Conservation (phyloP, 2,329 filamentous ascomycete genomes). For the Diaporthe helianthi region DNA sequence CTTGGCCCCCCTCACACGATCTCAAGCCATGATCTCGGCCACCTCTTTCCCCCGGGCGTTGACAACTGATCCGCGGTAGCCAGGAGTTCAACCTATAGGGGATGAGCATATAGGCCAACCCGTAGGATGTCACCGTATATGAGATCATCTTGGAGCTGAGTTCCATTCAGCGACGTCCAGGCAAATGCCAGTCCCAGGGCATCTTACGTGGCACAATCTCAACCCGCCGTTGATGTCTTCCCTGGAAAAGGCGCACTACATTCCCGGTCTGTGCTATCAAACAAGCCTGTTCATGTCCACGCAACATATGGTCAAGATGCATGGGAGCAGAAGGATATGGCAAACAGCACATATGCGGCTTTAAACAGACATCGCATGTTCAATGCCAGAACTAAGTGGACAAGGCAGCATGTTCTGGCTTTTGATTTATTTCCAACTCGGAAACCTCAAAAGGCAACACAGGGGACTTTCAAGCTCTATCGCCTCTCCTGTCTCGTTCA, state of each 20-base stretch:
- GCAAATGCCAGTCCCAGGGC: background rate
- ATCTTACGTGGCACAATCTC: background rate
- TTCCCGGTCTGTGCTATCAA: constrained; percentile 29
- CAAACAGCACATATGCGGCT: background rate
- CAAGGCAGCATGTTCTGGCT: background rate
- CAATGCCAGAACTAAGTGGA: background rate
- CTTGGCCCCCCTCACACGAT: background rate
- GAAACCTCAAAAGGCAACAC: background rate
- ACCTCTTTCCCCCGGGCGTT: background rate
- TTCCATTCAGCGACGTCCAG: background rate
- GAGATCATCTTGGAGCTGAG: background rate
- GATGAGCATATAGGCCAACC: background rate
- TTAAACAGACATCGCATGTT: background rate
- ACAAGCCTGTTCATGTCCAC: background rate
- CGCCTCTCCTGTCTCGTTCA: background rate
- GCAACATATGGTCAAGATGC: background rate
- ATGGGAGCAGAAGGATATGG: no score
- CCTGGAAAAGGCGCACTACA: constrained; percentile 14
- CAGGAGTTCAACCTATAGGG: background rate
- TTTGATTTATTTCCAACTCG: background rate
- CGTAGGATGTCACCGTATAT: background rate
- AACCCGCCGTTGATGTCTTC: constrained; percentile 1
- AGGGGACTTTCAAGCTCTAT: background rate
- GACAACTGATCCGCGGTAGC: background rate
- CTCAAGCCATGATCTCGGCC: background rate